Evolutionary conservation across 2,329 filamentous ascomycete genomes (phyloP).

Genomic region (Colletotrichum endophyticum): DNA sequence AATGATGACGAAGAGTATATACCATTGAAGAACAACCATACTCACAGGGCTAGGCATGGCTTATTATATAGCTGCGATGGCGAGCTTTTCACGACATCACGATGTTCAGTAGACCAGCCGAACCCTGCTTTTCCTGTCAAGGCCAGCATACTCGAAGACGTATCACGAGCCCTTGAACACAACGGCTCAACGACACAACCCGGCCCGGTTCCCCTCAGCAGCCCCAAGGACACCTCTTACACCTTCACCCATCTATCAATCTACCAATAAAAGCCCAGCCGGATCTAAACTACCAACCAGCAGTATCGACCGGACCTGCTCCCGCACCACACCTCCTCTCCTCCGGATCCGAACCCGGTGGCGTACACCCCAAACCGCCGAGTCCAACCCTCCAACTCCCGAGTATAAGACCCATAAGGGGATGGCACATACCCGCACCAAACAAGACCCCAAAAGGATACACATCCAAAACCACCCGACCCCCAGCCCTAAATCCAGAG

Average conservation of each 20-base stretch:
- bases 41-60: background rate
- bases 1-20: rapidly evolving
- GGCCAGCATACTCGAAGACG: background rate
- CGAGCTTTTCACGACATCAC: background rate
- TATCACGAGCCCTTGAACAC: background rate
- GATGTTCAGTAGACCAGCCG: background rate
- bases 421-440: background rate
- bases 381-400: background rate
- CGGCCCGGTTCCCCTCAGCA: background rate
- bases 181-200: rapidly evolving
- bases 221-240: background rate
- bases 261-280: background rate
- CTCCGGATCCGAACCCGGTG: background rate
- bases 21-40: background rate
- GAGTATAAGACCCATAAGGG: too few relatives aligned
- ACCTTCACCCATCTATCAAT: background rate
- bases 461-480: background rate
- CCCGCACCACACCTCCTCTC: background rate
- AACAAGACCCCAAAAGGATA: background rate
- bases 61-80: background rate
- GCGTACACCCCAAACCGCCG: background rate
- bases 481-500: background rate
- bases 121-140: background rate
- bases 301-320: background rate
- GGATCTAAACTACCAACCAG: background rate